These are phyloP conservation scores for Inonotus hispidus DNA, from an alignment of 1,284 basidiomycete genomes.

Conservation along the genomic window DNA sequence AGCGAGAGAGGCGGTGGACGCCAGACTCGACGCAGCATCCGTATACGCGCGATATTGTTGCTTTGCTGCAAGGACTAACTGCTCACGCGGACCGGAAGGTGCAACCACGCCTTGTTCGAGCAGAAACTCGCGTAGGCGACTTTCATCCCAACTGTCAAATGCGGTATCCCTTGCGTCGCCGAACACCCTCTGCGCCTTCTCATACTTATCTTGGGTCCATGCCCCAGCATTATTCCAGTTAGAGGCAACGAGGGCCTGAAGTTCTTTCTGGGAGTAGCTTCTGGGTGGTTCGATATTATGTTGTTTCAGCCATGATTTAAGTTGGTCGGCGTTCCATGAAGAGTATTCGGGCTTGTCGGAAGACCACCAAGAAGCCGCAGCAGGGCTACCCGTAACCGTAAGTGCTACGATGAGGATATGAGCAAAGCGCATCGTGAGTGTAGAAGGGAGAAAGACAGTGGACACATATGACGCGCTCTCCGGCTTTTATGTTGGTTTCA, in stretches of 20 bases:
- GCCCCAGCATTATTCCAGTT: constrained; percentile 57
- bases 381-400: constrained; percentile 34
- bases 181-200: constrained; percentile 62
- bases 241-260: constrained; percentile 51
- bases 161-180: constrained; percentile 38
- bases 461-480: background rate
- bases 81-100: constrained; percentile 73
- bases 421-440: constrained; percentile 36
- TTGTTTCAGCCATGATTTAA: constrained; percentile 66
- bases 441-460: background rate
- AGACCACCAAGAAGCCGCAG: constrained; percentile 48
- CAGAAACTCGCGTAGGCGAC: constrained; percentile 74
- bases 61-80: constrained; percentile 75
- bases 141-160: constrained; percentile 69
- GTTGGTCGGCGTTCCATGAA: constrained; percentile 59
- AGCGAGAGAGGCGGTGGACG: constrained; percentile 42
- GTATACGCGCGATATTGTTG: constrained; percentile 58
- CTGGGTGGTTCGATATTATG: constrained; percentile 60
- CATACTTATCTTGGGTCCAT: constrained; percentile 60
- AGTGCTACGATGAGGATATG: constrained; percentile 34
- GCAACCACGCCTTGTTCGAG: constrained; percentile 82
- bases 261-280: constrained; percentile 41
- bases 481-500: background rate
- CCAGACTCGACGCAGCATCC: constrained; percentile 47
- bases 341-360: constrained; percentile 43